Percentiles rank a stretch among this genome's conserved stretches.
Conservation (phyloP, 1,139 yeast species). For the Entelexis paramagnoliae region DNA sequence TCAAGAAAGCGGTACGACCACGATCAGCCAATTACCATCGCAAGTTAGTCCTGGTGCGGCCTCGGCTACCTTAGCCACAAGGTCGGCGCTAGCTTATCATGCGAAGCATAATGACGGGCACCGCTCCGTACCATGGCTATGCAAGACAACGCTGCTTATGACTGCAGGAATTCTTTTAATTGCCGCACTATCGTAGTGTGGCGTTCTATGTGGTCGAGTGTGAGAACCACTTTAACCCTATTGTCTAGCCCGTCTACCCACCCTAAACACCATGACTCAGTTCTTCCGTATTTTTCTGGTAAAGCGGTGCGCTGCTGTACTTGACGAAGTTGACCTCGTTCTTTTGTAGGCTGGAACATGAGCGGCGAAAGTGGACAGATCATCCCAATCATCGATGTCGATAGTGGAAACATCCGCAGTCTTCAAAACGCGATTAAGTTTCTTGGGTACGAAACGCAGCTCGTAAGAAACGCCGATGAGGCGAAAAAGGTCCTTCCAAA, state of each 20-base stretch:
- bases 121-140: too few relatives aligned
- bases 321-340: background rate
- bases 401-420: constrained; percentile 87
- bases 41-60: background rate
- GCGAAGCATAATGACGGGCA: background rate
- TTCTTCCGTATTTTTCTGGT: background rate
- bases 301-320: too few relatives aligned
- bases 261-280: constrained; percentile 1
- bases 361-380: constrained; percentile 16
- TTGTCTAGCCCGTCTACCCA: too few relatives aligned
- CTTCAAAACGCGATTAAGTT: constrained; percentile 72
- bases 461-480: constrained; percentile 29
- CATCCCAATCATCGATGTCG: constrained; percentile 83
- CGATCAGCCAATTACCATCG: background rate
- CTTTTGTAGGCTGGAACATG: background rate
- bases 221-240: background rate
- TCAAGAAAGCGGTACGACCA: background rate
- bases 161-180: too few relatives aligned
- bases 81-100: background rate
- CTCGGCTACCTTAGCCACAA: background rate
- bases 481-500: constrained; percentile 29
- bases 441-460: constrained; percentile 52
- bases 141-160: too few relatives aligned
- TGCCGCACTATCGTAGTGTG: background rate
- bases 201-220: background rate